Base-by-base conservation (phyloP, 176 grass and related monocot species). In the Triticum urartu region DNA sequence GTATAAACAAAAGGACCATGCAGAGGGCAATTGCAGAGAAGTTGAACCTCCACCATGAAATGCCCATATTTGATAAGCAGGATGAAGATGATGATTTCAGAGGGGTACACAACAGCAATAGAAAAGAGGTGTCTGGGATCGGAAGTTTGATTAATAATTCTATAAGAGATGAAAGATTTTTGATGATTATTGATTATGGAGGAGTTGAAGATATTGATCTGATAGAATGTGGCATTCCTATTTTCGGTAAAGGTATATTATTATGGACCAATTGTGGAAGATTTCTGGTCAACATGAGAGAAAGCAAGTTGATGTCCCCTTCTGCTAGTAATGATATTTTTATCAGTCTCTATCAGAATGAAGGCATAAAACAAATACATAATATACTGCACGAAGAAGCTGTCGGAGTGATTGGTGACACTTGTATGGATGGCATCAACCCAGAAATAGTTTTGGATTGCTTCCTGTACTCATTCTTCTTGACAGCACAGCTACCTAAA, bases 1-100 rank as follows among this genome's bases (percentile, higher is more conserved):
- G 77, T 47, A 77, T 59, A 21, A 79, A 56, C 35, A 79, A 24
- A 68, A 86, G 76, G 59, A 28, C 11, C 18, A 15, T 58, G 65
- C 76, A 80, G 25, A 86, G 52, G 66, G 56, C 56, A 15, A 43
- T 86, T 0, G 36, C 9, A 0, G 7, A 35, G 20, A 11, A 72
- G 66, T 39, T 86, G 0, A 4, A 63, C 12, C 85, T 86, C 35
- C 11, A 10, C 0, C 68, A 5, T 0, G 18, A 36, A 58, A 80
- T 72, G 24, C 22, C 5, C 20, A 35, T 79, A 78, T 11, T 86
- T 5, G 76, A 72, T 2, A 3, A 9, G 0, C 65, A 70, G 7
- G 84, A 86, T 20, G 76, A 86, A 5, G 52, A 80, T 0, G 76
- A 86, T 4, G 36, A 72, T 24, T 86, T 34, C 17, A 1, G 1